phyloP scores from a whole-genome alignment of 1,139 yeast species.

The Entelexis sorbosivorans region DNA sequence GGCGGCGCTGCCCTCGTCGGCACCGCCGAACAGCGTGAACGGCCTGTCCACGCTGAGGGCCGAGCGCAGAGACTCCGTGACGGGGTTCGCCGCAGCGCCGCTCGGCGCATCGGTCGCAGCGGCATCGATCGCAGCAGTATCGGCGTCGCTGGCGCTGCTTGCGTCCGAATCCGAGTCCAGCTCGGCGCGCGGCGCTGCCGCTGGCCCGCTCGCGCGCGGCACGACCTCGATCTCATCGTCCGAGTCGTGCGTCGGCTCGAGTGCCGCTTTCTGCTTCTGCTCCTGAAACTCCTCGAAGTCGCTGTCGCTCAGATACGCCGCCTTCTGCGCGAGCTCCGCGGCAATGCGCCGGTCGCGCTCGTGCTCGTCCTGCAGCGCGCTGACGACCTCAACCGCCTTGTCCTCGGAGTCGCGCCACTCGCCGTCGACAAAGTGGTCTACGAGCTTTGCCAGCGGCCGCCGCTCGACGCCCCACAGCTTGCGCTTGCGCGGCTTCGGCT shows the following conservation, averaged over 20 bases:
- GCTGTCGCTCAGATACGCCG: conserved; percentile 23
- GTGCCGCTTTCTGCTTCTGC: conserved; percentile 39
- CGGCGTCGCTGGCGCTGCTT: conserved; percentile 11
- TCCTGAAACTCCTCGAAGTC: conserved; percentile 26
- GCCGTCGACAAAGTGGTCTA: conserved; percentile 49
- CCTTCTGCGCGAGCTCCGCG: conserved; percentile 10
- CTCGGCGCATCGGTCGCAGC: neutral
- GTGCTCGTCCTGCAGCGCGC: conserved; percentile 21
- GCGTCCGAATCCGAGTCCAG: conserved; percentile 2
- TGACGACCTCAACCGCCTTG: conserved; percentile 35
- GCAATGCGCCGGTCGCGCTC: conserved; percentile 19
- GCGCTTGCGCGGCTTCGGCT: conserved; percentile 29
- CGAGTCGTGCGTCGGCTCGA: conserved; percentile 24
- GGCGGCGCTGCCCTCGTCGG: neutral
- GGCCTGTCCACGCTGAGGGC: conserved; percentile 20
- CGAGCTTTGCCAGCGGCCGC: conserved; percentile 49
- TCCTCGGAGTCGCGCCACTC: conserved; percentile 78
- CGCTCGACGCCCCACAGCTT: conserved; percentile 81
- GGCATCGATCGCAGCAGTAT: too few species aligned
- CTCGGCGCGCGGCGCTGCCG: conserved; percentile 6
- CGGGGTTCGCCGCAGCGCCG: neutral
- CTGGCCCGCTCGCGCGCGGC: conserved; percentile 3
- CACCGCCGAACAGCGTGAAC: conserved; percentile 23
- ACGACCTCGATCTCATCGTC: conserved; percentile 40
- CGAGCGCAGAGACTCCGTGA: conserved; percentile 23